Percentiles rank a stretch among this genome's conserved stretches.
Evolutionary conservation across 192 early-diverging fungal species (phyloP).

Genomic region (Diversispora eburnea): DNA sequence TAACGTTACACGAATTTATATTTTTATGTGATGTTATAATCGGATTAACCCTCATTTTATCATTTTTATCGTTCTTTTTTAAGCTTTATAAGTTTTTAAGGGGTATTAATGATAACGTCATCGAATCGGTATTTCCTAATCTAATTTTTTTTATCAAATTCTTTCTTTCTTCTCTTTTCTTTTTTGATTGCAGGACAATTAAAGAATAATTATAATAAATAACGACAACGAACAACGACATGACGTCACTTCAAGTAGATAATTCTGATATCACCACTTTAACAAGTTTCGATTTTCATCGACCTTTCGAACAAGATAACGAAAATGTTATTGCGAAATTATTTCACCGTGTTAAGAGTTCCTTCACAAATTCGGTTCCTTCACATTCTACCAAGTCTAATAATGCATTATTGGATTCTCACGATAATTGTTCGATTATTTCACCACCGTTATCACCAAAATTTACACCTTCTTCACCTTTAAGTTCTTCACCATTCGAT

Average conservation of each 20-base stretch:
- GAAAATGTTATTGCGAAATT: slow-evolving; percentile 56
- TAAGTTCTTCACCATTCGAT: neutral
- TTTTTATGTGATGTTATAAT: too few relatives aligned
- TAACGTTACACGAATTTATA: too few relatives aligned
- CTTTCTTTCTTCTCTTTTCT: too few relatives aligned
- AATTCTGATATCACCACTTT: slow-evolving; percentile 28
- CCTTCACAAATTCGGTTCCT: slow-evolving; percentile 31
- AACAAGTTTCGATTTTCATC: slow-evolving; percentile 43
- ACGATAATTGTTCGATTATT: neutral
- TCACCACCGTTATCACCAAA: neutral
- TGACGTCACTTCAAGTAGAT: neutral
- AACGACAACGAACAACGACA: neutral
- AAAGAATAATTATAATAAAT: neutral
- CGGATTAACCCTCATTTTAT: too few relatives aligned
- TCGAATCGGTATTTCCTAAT: too few relatives aligned
- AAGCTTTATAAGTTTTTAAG: too few relatives aligned
- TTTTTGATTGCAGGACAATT: too few relatives aligned
- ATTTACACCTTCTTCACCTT: neutral
- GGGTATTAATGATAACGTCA: too few relatives aligned
- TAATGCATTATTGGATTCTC: neutral
- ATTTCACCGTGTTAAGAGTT: slow-evolving; percentile 50
- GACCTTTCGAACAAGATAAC: slow-evolving; percentile 30
- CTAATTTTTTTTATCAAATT: too few relatives aligned
- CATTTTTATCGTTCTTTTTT: too few relatives aligned
- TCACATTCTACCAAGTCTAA: neutral